phyloP scores from a whole-genome alignment of 148 eudicot species.

The Persicaria maculosa region DNA sequence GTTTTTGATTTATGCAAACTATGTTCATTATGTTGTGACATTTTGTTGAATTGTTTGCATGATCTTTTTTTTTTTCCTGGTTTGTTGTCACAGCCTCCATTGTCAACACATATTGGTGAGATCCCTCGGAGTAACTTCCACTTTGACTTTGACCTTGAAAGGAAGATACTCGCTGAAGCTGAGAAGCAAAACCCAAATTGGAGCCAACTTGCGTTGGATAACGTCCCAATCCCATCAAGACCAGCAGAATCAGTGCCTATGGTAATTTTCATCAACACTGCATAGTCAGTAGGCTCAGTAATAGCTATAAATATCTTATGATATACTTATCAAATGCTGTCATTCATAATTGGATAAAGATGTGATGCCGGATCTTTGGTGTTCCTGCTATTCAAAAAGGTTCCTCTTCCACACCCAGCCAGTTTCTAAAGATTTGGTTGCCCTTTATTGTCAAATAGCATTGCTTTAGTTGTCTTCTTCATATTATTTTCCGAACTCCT shows the following conservation, averaged over 20 bases:
- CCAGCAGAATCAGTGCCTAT: conserved; percentile 35
- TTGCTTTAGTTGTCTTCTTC: neutral
- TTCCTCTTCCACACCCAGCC: too few relatives aligned
- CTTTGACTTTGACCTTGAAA: conserved; percentile 82
- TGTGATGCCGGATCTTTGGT: too few relatives aligned
- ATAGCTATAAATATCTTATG: neutral
- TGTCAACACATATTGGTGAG: conserved; percentile 75
- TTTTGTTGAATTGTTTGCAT: neutral
- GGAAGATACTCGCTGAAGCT: conserved; percentile 74
- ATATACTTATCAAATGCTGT: neutral
- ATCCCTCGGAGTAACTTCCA: conserved; percentile 80
- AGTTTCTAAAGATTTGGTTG: too few relatives aligned
- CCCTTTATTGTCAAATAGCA: too few relatives aligned
- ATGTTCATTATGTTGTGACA: neutral
- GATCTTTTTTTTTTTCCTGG: neutral
- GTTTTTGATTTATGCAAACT: neutral
- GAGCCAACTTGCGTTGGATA: conserved; percentile 69
- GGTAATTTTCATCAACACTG: conserved; percentile 23
- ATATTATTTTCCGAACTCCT: neutral
- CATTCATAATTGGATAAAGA: too few relatives aligned
- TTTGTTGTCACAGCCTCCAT: conserved; percentile 52
- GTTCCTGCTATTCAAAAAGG: too few relatives aligned
- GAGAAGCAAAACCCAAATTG: conserved; percentile 78
- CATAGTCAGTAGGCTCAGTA: neutral
- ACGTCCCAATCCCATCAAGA: conserved; percentile 54